These are phyloP conservation scores for Podosphaera xanthii DNA, from an alignment of 2,329 filamentous ascomycete species.

Conservation along the genomic window DNA sequence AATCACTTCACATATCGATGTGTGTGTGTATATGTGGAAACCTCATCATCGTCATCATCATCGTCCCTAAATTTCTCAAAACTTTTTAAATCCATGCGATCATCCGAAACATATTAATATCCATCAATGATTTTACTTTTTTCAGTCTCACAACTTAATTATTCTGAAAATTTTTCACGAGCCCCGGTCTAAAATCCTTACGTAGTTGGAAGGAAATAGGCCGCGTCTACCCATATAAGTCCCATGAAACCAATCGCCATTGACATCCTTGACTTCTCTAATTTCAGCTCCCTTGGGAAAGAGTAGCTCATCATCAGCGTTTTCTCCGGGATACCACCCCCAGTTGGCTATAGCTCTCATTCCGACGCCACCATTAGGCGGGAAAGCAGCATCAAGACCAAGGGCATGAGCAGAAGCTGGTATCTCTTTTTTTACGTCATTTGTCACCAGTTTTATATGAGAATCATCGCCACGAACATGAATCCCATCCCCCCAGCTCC, in stretches of 20 bases:
- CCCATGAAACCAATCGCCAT: constrained; percentile 78
- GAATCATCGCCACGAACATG: constrained; percentile 15
- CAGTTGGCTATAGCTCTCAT: constrained; percentile 41
- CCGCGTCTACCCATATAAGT: constrained; percentile 62
- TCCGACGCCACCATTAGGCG: constrained; percentile 55
- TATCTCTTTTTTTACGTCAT: constrained; percentile 24
- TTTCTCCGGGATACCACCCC: constrained; percentile 51
- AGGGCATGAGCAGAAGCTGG: constrained; percentile 8
- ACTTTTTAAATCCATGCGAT: no score
- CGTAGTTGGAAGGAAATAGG: constrained; percentile 62
- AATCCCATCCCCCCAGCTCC: constrained; percentile 25
- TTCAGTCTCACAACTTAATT: no score
- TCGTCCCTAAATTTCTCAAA: no score
- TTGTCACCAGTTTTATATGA: constrained; percentile 25
- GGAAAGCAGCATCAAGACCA: constrained; percentile 24
- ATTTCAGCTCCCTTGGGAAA: constrained; percentile 74
- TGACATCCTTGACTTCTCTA: constrained; percentile 63
- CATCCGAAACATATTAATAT: no score
- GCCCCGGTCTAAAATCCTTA: constrained; percentile 23
- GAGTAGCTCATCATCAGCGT: constrained; percentile 45
- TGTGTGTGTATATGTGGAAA: no score
- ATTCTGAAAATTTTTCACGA: not conserved
- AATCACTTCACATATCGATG: no score
- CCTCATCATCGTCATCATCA: no score
- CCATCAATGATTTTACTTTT: no score